Evolutionary conservation across 441 rosid species (phyloP), one percentile per base, ranked within the genome.

Genomic region (Gossypium gossypioides): DNA sequence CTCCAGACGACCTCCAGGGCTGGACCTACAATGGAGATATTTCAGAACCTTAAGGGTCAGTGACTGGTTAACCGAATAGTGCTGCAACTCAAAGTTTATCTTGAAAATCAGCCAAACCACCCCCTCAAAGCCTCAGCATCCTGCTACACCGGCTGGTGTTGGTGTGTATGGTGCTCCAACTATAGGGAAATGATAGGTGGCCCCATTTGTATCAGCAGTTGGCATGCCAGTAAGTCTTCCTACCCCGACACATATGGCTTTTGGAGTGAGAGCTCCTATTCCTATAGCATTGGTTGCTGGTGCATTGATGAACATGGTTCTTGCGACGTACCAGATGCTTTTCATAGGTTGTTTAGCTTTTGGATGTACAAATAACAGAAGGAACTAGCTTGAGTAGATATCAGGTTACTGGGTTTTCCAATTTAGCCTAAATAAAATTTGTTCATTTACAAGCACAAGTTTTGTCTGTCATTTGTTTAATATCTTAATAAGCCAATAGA

Each of bases 141-240:
- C 85, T 16, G 77, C 84, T 32, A 89, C 84, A n/a, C 78, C 90
- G 6, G 76, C 88, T 0, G 88, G 86, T 19, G 74, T 90, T 50
- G 84, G 86, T 60, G 71, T 89, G 22, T 90, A 94, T 75, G 86
- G 90, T 42, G 60, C 88, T 75, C 89, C 91, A 42, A 84, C 89
- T 12, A 88, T 92, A 3, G 96, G 97, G 71, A 96, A 92, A 76
- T 91, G 0, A 76, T 94, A 27, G 89, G 89, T 59, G 91, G 94
- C 25, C 91, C 91, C 7, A 80, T 91, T 46, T 46, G 91, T 86
- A 8, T 85, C 97, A 46, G 96, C 97, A 19, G 91, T 90, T 21
- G 99, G 97, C 67, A 94, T 96, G 12, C 97, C 97, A 0, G 90
- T 92, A 78, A 92, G 84, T 80, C 91, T 94, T 75, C 82, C 95